These are phyloP conservation scores for Xylaria acuta DNA, from an alignment of 495 filamentous ascomycete species.

Conservation along the genomic window DNA sequence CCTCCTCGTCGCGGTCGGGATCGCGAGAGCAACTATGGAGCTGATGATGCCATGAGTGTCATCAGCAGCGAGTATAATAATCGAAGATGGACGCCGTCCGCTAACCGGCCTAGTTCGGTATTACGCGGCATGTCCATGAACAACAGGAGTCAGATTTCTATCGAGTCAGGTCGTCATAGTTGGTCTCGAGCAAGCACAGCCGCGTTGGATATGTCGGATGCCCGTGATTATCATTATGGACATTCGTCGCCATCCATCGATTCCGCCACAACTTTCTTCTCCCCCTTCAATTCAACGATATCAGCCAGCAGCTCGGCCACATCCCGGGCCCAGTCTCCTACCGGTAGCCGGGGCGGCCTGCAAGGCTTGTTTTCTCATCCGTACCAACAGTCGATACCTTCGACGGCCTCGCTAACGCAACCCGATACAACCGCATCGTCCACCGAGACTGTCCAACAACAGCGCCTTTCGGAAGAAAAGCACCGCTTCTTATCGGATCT, in stretches of 20 bases:
- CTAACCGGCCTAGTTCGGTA: slow-evolving; percentile 44
- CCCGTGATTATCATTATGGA: slow-evolving; percentile 71
- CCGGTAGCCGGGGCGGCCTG: slow-evolving; percentile 59
- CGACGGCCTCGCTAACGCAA: slow-evolving; percentile 50
- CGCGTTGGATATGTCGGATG: slow-evolving; percentile 69
- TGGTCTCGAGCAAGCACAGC: slow-evolving; percentile 60
- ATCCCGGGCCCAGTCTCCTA: slow-evolving; percentile 61
- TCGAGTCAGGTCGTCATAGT: slow-evolving; percentile 70
- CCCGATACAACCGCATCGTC: slow-evolving; percentile 63
- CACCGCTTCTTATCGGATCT: slow-evolving; percentile 75
- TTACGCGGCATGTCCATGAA: slow-evolving; percentile 60
- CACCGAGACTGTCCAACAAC: slow-evolving; percentile 64
- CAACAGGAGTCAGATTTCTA: slow-evolving; percentile 68
- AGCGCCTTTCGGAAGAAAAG: slow-evolving; percentile 58
- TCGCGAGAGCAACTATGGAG: slow-evolving; percentile 54
- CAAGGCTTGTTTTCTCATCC: slow-evolving; percentile 52
- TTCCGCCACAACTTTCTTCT: slow-evolving; percentile 86
- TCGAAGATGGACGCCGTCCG: slow-evolving; percentile 44
- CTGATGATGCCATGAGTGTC: slow-evolving; percentile 60
- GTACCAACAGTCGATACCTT: slow-evolving; percentile 47
- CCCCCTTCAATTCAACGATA: slow-evolving; percentile 72
- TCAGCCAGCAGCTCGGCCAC: slow-evolving; percentile 65
- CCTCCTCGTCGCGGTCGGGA: slow-evolving; percentile 46
- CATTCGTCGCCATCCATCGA: slow-evolving; percentile 76
- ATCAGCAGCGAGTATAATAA: slow-evolving; percentile 59